Percentiles rank a stretch among this genome's conserved stretches.
Conservation (phyloP, 2,329 filamentous ascomycete genomes). For the Fusarium vanettenii region DNA sequence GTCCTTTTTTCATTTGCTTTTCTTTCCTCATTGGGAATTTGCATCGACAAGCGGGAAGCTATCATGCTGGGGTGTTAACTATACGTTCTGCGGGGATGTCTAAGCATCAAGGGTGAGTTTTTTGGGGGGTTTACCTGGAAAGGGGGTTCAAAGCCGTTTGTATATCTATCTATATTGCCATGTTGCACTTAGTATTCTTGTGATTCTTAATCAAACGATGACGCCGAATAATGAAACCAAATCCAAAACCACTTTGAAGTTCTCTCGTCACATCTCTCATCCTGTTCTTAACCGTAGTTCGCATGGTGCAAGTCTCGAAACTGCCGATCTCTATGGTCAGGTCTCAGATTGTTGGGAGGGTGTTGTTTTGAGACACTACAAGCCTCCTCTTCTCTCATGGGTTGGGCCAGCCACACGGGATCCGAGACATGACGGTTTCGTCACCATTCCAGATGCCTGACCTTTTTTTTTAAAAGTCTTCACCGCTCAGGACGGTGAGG, state of each 20-base stretch:
- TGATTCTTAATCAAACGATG: conserved; percentile 3
- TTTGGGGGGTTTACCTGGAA: neutral
- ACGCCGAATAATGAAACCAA: neutral
- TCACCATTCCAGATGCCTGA: conserved; percentile 17
- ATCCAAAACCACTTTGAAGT: neutral
- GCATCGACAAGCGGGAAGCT: conserved; percentile 10
- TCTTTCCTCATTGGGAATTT: neutral
- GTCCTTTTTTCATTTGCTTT: neutral
- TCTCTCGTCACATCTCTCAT: neutral
- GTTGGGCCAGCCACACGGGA: neutral
- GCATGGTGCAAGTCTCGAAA: neutral
- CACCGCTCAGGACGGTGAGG: conserved; percentile 3
- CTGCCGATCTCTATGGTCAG: neutral
- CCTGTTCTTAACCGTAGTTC: neutral
- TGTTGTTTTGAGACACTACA: conserved; percentile 9
- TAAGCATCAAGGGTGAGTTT: neutral
- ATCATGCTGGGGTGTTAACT: neutral
- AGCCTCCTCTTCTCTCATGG: neutral
- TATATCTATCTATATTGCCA: conserved; percentile 20
- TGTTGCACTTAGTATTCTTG: neutral
- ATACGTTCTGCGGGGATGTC: conserved; percentile 1
- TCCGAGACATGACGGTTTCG: conserved; percentile 30
- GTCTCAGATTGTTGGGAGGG: neutral
- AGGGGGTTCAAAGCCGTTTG: neutral
- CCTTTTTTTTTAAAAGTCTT: neutral